Conservation (phyloP, 2,329 filamentous ascomycete species). For the Cladorrhinum sp. region DNA sequence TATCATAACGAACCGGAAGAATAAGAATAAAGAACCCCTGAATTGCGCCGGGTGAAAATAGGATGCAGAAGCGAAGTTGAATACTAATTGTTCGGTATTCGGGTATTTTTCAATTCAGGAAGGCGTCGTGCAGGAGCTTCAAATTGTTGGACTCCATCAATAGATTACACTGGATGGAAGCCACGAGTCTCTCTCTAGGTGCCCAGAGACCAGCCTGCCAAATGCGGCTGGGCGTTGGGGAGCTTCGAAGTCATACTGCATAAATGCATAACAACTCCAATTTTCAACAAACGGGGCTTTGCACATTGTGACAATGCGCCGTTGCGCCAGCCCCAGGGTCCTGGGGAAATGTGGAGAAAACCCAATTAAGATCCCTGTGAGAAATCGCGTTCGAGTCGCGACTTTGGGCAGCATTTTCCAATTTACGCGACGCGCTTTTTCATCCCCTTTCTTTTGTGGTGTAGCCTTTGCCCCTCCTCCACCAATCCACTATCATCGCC, state of each 20-base stretch:
- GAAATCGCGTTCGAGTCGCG: constrained; percentile 22
- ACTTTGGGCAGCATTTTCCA: constrained; percentile 3
- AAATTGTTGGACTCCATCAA: background rate
- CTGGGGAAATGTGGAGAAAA: background rate
- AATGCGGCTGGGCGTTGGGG: constrained; percentile 3
- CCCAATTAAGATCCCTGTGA: constrained; percentile 26
- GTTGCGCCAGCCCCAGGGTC: background rate
- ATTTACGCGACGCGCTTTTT: constrained; percentile 25
- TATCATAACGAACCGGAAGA: constrained; percentile 21
- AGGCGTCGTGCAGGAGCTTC: too few relatives aligned
- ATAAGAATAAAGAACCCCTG: background rate
- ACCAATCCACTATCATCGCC: background rate
- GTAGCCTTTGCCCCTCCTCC: constrained; percentile 19
- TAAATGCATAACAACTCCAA: constrained; percentile 1
- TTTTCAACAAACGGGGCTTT: background rate
- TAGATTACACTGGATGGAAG: constrained; percentile 4
- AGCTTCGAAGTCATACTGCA: background rate
- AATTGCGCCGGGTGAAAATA: background rate
- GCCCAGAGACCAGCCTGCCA: constrained; percentile 10
- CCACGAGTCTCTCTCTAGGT: background rate
- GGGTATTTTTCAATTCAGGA: background rate
- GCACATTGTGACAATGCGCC: background rate
- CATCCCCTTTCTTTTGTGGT: constrained; percentile 14
- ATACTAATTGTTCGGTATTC: background rate
- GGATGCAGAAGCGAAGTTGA: background rate